phyloP scores from a whole-genome alignment of 768 basidiomycete species.

The Auricularia sp. region DNA sequence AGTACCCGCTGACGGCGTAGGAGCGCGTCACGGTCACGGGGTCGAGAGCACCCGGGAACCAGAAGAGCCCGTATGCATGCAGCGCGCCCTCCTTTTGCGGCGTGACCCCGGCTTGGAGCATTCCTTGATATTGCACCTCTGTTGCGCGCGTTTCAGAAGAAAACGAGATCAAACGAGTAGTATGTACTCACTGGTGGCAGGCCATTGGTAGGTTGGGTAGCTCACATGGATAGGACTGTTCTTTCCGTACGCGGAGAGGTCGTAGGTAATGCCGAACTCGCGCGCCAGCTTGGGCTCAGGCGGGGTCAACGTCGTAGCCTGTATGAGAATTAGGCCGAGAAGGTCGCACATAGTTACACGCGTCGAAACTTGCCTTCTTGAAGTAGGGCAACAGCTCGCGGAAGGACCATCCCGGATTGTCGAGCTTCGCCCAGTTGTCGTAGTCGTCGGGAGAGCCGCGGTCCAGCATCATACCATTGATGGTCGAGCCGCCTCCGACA shows the following conservation, averaged over 20 bases:
- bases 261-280: conserved; percentile 2
- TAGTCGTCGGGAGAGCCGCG: conserved; percentile 2
- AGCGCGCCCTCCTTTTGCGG: background rate
- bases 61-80: conserved; percentile 1
- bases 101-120: background rate
- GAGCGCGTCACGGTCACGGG: background rate
- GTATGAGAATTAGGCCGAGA: background rate
- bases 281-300: background rate
- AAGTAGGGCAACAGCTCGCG: conserved; percentile 1
- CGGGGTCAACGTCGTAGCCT: background rate
- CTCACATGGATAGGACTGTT: conserved; percentile 1
- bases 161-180: background rate
- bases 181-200: conserved; percentile 3
- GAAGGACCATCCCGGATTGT: background rate
- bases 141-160: background rate
- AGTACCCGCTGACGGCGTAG: conserved; percentile 2
- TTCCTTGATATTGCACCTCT: background rate
- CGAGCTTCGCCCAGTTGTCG: conserved; percentile 2
- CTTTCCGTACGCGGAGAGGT: background rate
- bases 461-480: conserved; percentile 1
- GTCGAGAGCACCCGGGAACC: conserved; percentile 1
- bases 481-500: background rate
- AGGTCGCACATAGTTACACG: background rate
- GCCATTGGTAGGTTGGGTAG: conserved; percentile 2
- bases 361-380: background rate